phyloP scores from a whole-genome alignment of 257 asterid species.

The Fraxinus anomala region DNA sequence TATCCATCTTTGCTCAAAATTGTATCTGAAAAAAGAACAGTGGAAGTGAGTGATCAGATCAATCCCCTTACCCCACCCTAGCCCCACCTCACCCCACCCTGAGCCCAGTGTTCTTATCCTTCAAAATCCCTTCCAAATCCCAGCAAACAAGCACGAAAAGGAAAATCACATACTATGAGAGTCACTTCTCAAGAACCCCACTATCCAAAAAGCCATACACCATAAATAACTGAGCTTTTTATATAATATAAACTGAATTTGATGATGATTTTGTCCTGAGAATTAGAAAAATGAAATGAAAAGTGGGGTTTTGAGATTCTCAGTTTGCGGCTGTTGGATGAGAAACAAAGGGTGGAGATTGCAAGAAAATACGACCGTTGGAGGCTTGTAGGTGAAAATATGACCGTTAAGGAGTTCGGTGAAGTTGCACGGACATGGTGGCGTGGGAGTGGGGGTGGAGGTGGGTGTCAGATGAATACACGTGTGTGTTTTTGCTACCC shows the following conservation, averaged over 20 bases:
- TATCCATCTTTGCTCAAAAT: slow-evolving; percentile 42
- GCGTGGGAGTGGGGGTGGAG: background rate
- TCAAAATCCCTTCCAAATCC: slow-evolving; percentile 13
- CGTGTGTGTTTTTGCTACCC: slow-evolving; percentile 39
- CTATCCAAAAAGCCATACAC: slow-evolving; percentile 64
- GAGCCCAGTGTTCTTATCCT: slow-evolving; percentile 19
- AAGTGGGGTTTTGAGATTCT: slow-evolving; percentile 27
- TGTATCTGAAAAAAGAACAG: slow-evolving; percentile 43
- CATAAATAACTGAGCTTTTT: slow-evolving; percentile 47
- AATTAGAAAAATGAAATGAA: slow-evolving; percentile 27
- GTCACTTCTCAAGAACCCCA: slow-evolving; percentile 46
- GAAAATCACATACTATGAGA: slow-evolving; percentile 7
- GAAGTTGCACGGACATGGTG: slow-evolving; percentile 28
- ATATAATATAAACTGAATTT: slow-evolving; percentile 33
- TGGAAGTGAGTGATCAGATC: slow-evolving; percentile 30
- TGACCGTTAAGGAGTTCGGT: slow-evolving; percentile 43
- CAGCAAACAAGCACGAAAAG: slow-evolving; percentile 38
- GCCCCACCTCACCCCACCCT: slow-evolving; percentile 5
- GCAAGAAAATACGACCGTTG: slow-evolving; percentile 71
- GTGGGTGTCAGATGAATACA: slow-evolving; percentile 29
- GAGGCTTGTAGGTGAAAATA: slow-evolving; percentile 39
- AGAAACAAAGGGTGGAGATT: slow-evolving; percentile 53
- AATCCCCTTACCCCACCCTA: background rate
- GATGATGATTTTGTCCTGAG: slow-evolving; percentile 10
- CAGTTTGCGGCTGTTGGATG: slow-evolving; percentile 48